These are phyloP conservation scores for Niveomyces coronatus DNA, from an alignment of 2,329 filamentous ascomycete genomes.

Conservation along the genomic window DNA sequence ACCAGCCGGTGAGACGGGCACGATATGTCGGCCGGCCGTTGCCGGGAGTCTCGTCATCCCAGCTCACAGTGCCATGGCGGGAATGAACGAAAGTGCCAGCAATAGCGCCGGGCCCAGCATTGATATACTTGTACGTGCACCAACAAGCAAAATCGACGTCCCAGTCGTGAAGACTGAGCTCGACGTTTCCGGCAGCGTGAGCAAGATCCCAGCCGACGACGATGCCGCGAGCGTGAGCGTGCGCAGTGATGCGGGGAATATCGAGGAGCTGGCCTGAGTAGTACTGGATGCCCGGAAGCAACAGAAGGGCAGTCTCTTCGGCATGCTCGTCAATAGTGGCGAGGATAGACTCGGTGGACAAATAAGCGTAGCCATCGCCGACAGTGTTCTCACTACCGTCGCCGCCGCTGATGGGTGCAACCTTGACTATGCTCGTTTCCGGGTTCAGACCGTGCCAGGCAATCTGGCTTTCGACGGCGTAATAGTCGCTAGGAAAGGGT, in stretches of 20 bases:
- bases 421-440: slow-evolving; percentile 59
- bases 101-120: slow-evolving; percentile 73
- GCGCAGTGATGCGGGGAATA: slow-evolving; percentile 65
- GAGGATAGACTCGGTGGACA: slow-evolving; percentile 63
- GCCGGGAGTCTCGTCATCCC: slow-evolving; percentile 22
- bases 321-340: slow-evolving; percentile 65
- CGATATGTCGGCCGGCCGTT: slow-evolving; percentile 37
- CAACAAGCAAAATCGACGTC: slow-evolving; percentile 84
- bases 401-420: no score
- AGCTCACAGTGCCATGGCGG: slow-evolving; percentile 50
- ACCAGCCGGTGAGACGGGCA: slow-evolving; percentile 72
- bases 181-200: slow-evolving; percentile 77
- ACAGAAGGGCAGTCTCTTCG: slow-evolving; percentile 59
- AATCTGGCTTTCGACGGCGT: slow-evolving; percentile 75
- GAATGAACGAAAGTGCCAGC: slow-evolving; percentile 75
- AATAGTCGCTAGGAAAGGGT: slow-evolving; percentile 82
- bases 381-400: no score
- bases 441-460: slow-evolving; percentile 58
- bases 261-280: slow-evolving; percentile 87
- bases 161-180: slow-evolving; percentile 74
- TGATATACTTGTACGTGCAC: slow-evolving; percentile 95
- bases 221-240: slow-evolving; percentile 63
- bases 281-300: slow-evolving; percentile 83
- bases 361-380: slow-evolving; percentile 44
- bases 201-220: slow-evolving; percentile 81